These are phyloP conservation scores for Ceratobasidium sp. DNA, from an alignment of 1,284 basidiomycete genomes.

Conservation along the genomic window DNA sequence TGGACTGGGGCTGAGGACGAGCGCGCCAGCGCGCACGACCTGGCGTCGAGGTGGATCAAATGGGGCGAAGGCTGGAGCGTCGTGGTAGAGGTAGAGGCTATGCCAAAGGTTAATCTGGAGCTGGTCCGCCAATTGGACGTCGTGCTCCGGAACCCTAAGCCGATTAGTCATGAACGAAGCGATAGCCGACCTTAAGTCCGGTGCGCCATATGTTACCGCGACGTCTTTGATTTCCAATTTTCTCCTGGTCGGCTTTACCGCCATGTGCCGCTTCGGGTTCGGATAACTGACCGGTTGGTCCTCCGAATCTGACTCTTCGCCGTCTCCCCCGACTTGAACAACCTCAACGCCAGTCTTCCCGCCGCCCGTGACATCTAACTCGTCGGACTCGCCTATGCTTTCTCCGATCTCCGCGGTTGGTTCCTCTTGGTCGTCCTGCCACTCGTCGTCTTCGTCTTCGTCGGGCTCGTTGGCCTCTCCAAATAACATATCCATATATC, in stretches of 20 bases:
- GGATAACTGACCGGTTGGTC: background rate
- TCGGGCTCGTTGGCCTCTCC: too few species aligned
- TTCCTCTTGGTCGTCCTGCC: too few species aligned
- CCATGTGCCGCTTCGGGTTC: background rate
- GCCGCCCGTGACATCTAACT: too few species aligned
- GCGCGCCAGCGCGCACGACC: constrained; percentile 22
- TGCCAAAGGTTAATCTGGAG: constrained; percentile 24
- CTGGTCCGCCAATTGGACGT: background rate
- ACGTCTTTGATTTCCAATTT: background rate
- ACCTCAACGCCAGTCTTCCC: too few species aligned
- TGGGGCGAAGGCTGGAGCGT: constrained; percentile 9
- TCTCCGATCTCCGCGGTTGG: too few species aligned
- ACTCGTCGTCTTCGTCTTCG: too few species aligned
- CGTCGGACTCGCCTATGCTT: too few species aligned
- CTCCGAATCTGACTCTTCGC: too few species aligned
- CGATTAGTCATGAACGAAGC: background rate
- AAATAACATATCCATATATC: background rate
- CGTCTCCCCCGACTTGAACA: too few species aligned
- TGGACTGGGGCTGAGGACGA: background rate
- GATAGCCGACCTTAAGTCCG: background rate
- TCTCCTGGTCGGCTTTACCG: background rate
- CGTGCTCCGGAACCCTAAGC: background rate
- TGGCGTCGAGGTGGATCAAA: constrained; percentile 2
- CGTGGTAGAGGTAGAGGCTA: constrained; percentile 3
- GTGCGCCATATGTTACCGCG: background rate